Evolutionary conservation across 371 early-diverging fungal genomes (phyloP), one percentile per base, ranked within the genome.

Genomic region (Lichtheimia corymbifera): DNA sequence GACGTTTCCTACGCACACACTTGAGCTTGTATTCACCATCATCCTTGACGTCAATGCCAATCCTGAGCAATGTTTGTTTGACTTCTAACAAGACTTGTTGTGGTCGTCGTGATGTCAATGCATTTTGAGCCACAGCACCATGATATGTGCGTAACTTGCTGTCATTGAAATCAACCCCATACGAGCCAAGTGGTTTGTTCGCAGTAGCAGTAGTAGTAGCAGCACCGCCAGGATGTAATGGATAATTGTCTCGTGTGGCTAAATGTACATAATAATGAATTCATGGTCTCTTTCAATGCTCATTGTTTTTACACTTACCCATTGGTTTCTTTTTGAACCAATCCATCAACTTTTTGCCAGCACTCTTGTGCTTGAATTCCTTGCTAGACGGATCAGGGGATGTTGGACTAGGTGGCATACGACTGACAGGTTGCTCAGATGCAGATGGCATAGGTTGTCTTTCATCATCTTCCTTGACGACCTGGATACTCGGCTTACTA

Each of bases 61-160:
- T 73, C 5, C 77, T 59, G 44, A 83, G 67, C 18, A 92, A 65
- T 0, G 85, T 81, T 63, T 82, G 83, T 55, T 88, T 85, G 53
- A 93, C 82, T 45, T 89, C 84, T 20, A 75, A 71, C 56, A 92
- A 84, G 25, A 91, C 79, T 67, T 89, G 88, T 20, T 80, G 77
- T 2, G 93, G 93, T 15, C 86, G 76, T 40, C 88, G 76, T 5
- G 88, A 84, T n/a, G 91, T 90, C 53, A 93, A 67, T 2, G 90
- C 90, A 50, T 85, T 80, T 43, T 88, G 86, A 62, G 91, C 92
- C 1, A 93, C 89, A 9, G 91, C 91, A 50, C 93, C 93, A 55
- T 88, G 88, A 68, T 92, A 91, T 22, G 81, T 80, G 25, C 88
- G 86, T 62, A 93, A 79, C 67, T 90, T 86, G 57, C 74, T 70